Conservation (phyloP, 192 early-diverging fungal genomes). For the Coemansia sp. region DNA sequence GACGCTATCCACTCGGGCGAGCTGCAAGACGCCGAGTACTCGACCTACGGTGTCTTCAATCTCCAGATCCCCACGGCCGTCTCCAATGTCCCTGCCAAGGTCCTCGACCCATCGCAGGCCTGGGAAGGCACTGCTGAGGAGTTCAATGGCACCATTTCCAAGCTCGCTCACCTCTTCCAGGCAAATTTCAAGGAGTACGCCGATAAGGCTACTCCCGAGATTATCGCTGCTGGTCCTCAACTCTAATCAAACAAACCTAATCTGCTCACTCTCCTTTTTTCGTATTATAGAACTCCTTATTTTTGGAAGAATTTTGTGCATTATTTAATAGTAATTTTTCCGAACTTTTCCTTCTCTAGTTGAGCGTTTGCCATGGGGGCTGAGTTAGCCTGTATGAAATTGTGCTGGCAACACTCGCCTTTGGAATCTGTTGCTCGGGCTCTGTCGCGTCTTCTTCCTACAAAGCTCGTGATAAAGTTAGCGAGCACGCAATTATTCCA, state of each 20-base stretch:
- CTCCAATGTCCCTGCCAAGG: conserved; percentile 75
- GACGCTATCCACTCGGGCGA: conserved; percentile 96
- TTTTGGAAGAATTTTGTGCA: conserved; percentile 1
- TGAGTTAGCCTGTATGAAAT: background rate
- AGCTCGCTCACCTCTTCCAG: conserved; percentile 83
- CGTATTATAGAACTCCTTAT: conserved; percentile 23
- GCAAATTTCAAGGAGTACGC: conserved; percentile 89
- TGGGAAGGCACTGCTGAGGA: conserved; percentile 78
- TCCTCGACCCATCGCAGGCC: conserved; percentile 84
- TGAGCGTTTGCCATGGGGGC: background rate
- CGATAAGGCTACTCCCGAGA: conserved; percentile 73
- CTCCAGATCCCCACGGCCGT: conserved; percentile 82
- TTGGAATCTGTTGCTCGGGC: background rate
- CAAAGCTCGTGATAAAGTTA: background rate
- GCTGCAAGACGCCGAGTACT: conserved; percentile 81
- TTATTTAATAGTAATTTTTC: background rate
- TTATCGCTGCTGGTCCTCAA: conserved; percentile 71
- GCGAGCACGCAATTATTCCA: conserved; percentile 2
- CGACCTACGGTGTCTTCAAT: conserved; percentile 86
- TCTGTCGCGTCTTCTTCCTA: conserved; percentile 6
- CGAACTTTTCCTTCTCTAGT: background rate
- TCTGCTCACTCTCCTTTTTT: conserved; percentile 1
- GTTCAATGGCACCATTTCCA: conserved; percentile 66
- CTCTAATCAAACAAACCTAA: conserved; percentile 26
- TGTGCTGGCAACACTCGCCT: background rate